These are phyloP conservation scores for Colletotrichum siamense DNA, from an alignment of 2,329 filamentous ascomycete species.

Conservation along the genomic window DNA sequence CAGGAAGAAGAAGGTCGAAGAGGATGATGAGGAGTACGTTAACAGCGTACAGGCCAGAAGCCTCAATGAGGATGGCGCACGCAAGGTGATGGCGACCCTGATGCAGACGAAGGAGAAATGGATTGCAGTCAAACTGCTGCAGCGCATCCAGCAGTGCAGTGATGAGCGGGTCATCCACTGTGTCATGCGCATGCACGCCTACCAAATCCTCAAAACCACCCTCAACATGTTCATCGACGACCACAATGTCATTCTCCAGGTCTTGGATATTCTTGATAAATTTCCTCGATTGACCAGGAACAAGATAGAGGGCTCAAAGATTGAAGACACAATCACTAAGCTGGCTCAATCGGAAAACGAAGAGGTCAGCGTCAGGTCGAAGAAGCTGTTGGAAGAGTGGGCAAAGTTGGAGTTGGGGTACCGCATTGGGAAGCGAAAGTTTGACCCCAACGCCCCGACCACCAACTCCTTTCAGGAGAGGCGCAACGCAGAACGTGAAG, in stretches of 20 bases:
- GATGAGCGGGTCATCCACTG: constrained; percentile 87
- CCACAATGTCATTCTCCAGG: constrained; percentile 85
- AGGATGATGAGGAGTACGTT: constrained; percentile 95
- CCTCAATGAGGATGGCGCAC: constrained; percentile 82
- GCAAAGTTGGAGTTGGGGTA: constrained; percentile 89
- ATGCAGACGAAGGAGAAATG: constrained; percentile 99
- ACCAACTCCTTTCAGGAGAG: constrained; percentile 67
- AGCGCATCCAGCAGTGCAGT: constrained; percentile 84
- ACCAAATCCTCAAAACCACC: constrained; percentile 89
- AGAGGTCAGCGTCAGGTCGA: constrained; percentile 74
- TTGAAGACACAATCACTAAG: constrained; percentile 79
- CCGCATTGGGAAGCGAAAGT: constrained; percentile 88
- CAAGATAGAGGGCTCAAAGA: constrained; percentile 96
- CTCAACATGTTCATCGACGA: constrained; percentile 88
- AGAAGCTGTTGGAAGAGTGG: constrained; percentile 81
- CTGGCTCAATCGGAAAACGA: constrained; percentile 74
- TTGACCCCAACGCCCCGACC: constrained; percentile 68
- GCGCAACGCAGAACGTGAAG: constrained; percentile 53
- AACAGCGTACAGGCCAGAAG: constrained; percentile 83
- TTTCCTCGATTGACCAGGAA: constrained; percentile 93
- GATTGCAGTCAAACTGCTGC: constrained; percentile 94
- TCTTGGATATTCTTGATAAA: constrained; percentile 86
- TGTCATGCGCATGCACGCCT: constrained; percentile 96
- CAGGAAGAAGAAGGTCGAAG: constrained; percentile 87
- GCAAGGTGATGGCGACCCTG: constrained; percentile 93